These are phyloP conservation scores for Delitschia confertaspora DNA, from an alignment of 495 filamentous ascomycete species.

Conservation along the genomic window DNA sequence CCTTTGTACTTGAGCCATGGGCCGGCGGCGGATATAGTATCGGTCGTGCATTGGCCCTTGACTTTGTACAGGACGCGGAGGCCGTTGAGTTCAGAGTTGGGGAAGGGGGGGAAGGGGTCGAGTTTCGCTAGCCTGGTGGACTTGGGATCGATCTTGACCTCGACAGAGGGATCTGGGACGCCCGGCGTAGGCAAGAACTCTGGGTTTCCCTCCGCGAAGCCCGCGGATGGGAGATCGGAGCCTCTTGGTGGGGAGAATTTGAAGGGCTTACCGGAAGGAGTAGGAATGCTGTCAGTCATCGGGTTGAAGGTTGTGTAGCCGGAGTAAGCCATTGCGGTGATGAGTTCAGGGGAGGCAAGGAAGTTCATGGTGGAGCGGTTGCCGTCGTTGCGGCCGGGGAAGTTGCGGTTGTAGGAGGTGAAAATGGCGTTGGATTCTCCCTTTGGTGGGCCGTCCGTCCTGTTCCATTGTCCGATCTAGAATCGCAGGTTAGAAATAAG, in stretches of 20 bases:
- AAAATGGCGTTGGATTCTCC: conserved; percentile 90
- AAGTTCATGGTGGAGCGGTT: conserved; percentile 98
- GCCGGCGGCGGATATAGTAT: conserved; percentile 94
- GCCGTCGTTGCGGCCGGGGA: conserved; percentile 92
- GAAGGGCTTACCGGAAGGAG: conserved; percentile 75
- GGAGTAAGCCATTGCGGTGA: conserved; percentile 90
- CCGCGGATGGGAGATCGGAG: conserved; percentile 61
- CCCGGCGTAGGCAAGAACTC: conserved; percentile 63
- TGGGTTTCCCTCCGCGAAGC: conserved; percentile 73
- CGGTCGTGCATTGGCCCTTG: conserved; percentile 93
- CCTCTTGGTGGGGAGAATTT: conserved; percentile 76
- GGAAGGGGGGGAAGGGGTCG: conserved; percentile 85
- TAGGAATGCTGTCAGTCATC: conserved; percentile 73
- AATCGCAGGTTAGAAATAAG: background rate
- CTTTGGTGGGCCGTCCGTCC: conserved; percentile 72
- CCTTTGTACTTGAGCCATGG: conserved; percentile 99
- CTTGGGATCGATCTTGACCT: conserved; percentile 69
- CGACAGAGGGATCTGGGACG: conserved; percentile 53
- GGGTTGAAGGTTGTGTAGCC: conserved; percentile 95
- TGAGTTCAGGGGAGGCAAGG: conserved; percentile 88
- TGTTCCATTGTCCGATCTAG: conserved; percentile 94
- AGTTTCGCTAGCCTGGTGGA: conserved; percentile 83
- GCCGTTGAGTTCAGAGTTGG: conserved; percentile 58
- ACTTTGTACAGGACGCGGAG: conserved; percentile 87
- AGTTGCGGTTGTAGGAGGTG: conserved; percentile 97